Base-by-base conservation (phyloP, 2,329 filamentous ascomycete species). In the Parafenestella ontariensis region DNA sequence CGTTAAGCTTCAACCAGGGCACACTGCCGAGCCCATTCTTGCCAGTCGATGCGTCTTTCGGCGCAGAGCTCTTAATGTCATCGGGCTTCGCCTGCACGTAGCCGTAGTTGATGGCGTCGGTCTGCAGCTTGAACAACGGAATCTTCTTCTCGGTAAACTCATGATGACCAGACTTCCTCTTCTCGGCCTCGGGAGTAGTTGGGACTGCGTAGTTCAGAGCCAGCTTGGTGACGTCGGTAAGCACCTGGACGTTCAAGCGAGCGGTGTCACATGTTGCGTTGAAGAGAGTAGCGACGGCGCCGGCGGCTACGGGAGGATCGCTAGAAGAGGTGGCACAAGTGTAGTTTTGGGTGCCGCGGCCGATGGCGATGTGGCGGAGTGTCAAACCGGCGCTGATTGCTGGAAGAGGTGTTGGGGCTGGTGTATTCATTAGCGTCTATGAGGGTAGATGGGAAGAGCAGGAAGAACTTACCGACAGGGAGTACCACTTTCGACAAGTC, bases 261-360 rank as follows among this genome's bases (percentile, higher is more conserved):
- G 62, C 85, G 80, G 37, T 89, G 29, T 94, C 76, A 78, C 94
- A 97, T 64, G 87, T 90, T 54, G 88, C 90, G 77, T 97, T 92
- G 87, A 90, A 97, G 66, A 98, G 90, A 1, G 86, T 88, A 49
- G 94, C 94, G 0, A 91, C 72, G 49, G 94, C 94, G 59, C 94
- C 94, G 45, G 81, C 76, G 17, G 87, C 82, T 9, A 80, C 81
- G 13, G 94, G 93, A 0, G 78, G 78, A 0, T 86, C 83, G 3
- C 83, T 84, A 1, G 84, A 72, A 64, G 89, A 84, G 52, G 63
- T 56, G 3, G 73, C 81, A 81, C 94, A 97, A 46, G 91, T 96
- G 81, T 97, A 98, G 83, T 97, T 97, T 79, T 97, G 88, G 7
- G 90, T 95, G 56, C 94, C 94, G 40, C 91, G 88, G 68, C 94